Conservation (phyloP, 2,329 filamentous ascomycete genomes). For the Curvularia verruculosa region DNA sequence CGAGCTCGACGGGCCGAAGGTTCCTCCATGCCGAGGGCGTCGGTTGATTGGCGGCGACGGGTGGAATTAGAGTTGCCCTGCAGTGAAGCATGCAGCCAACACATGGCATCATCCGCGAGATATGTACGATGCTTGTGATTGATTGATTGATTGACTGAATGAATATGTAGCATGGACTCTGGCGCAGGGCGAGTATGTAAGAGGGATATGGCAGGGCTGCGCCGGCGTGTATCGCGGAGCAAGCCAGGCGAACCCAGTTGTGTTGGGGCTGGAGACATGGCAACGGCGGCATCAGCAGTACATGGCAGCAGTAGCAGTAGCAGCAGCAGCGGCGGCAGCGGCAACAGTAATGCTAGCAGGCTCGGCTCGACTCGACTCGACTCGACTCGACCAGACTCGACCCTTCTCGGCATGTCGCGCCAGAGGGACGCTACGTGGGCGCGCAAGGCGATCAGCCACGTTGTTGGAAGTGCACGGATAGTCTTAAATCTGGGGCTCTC, state of each 20-base stretch:
- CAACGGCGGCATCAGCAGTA: not conserved
- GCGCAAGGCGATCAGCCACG: constrained; percentile 11
- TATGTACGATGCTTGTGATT: no score
- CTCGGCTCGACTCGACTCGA: not conserved
- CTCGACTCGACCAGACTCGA: not conserved
- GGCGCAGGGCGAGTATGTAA: no score
- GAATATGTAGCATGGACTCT: no score
- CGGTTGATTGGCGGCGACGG: constrained; percentile 4
- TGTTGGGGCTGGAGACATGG: not conserved
- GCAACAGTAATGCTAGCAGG: no score
- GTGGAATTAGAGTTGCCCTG: constrained; percentile 5
- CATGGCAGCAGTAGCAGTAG: not conserved
- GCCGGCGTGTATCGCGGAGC: not conserved
- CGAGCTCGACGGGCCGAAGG: not conserved
- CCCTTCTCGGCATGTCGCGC: not conserved
- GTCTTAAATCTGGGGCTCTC: constrained; percentile 3
- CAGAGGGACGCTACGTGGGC: not conserved
- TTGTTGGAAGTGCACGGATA: constrained; percentile 15
- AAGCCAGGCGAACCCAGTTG: not conserved
- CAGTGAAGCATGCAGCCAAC: not conserved
- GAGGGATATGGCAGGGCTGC: not conserved
- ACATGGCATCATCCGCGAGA: not conserved
- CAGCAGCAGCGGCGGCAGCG: not conserved
- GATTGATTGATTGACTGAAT: no score
- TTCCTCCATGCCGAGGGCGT: constrained; percentile 3